Base-by-base conservation (phyloP, 2,329 filamentous ascomycete species). In the Lasiodiplodia gonubiensis region DNA sequence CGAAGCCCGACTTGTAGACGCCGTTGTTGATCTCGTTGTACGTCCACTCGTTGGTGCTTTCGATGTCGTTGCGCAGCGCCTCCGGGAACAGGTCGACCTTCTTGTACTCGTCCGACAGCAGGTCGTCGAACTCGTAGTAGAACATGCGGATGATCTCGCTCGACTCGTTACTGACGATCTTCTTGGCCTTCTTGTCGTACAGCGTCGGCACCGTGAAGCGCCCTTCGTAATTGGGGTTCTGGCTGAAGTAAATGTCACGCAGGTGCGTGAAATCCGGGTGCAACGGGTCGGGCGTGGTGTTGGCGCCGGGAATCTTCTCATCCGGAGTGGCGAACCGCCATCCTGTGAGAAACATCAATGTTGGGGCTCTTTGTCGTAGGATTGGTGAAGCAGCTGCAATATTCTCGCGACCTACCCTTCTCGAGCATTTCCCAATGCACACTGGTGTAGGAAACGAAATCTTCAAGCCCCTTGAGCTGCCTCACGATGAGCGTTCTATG, bases 141-240 rank as follows among this genome's bases (percentile, higher is more conserved):
- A 97, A 83, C 92, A 97, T 97, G 76, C 94, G 89, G 77, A 97
- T 89, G 77, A 97, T 97, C 82, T 97, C 94, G 71, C 90, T 89
- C 79, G 91, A 93, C 85, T 97, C 94, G 72, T 97, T 97, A 86
- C 86, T 95, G 70, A 97, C 93, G 74, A 97, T 96, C 39, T 83
- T 86, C 74, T 89, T 86, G 64, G 83, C 81, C 81, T 90, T 89
- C 81, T 88, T 92, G 80, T 97, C 92, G 81, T 91, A 96, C 66
- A 97, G 84, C 3, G 92, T 90, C 0, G 94, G 94, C 18, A 97
- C 94, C 0, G 94, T 97, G 78, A 94, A 97, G 14, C 94, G 87
- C 1, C 91, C 93, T 2, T 82, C 77, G 74, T 94, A 97, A 66
- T 90, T 82, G 0, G 87, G 84, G 73, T 94, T 87, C 27, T 87